Base-by-base conservation (phyloP, 306 rosid species). In the Biancaea sappan region DNA sequence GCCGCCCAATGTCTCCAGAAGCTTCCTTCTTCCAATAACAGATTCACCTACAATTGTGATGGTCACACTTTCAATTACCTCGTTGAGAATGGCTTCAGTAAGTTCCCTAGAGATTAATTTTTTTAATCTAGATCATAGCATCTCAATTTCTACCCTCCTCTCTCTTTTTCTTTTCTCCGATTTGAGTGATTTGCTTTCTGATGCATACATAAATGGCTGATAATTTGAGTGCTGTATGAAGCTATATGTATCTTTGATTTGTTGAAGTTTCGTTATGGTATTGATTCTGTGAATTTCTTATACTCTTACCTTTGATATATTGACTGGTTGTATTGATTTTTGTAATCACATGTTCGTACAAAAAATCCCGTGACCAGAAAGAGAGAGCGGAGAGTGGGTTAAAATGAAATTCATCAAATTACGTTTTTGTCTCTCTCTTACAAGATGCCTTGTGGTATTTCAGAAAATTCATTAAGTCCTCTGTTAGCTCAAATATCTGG, bases 1-100 rank as follows among this genome's bases (percentile, higher is more conserved):
- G 98, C 98, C 8, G 63, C 89, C 34, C 98, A 94, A 76, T 94
- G 98, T 84, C 96, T 94, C 53, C 98, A 94, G 82, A 91, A 94
- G 85, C 96, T 94, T 43, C 97, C 98, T 22, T 86, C 98, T 68
- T 76, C 97, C 43, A 94, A 86, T 69, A 94, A 94, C 80, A 86
- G 89, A 86, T 94, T 94, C 84, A 94, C 94, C 57, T 94, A 94
- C 77, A 94, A 88, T 64, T 91, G 98, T 79, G 98, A 91, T 44
- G 97, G 94, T 32, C 98, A 94, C 87, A 94, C 98, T 67, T 94
- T 94, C 91, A 94, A 94, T 78, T 94, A 91, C 78, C 98, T 94
- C 77, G 94, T 84, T 80, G 91, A 94, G 54, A 86, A 84, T 48
- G 98, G 98, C 73, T 91, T 94, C 80, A 91, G 98, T 94, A 74